These are phyloP conservation scores for Arthrobotrys conoides DNA, from an alignment of 2,329 filamentous ascomycete species.

Conservation along the genomic window DNA sequence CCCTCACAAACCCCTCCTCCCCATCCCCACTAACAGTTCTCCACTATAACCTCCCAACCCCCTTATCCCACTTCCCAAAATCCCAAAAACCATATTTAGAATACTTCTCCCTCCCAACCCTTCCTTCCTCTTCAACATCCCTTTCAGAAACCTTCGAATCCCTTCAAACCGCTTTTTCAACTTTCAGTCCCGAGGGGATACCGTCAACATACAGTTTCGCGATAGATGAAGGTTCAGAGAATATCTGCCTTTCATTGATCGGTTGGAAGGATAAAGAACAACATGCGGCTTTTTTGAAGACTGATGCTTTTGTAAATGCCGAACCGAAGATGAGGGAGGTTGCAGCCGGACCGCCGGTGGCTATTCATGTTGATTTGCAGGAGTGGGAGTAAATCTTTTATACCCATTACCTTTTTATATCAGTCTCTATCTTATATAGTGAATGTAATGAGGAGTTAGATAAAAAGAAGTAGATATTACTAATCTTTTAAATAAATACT, in stretches of 20 bases:
- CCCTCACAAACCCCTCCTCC: slow-evolving; percentile 7
- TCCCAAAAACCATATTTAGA: slow-evolving; percentile 26
- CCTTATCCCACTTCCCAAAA: slow-evolving; percentile 21
- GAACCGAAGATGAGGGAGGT: slow-evolving; percentile 9
- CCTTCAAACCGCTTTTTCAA: not conserved
- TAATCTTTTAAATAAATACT: not conserved
- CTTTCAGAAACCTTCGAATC: too few species aligned
- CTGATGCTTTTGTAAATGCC: not conserved
- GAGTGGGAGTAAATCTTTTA: not conserved
- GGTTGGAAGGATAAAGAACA: slow-evolving; percentile 21
- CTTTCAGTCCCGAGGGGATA: not conserved
- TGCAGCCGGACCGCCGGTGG: not conserved
- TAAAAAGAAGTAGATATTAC: not conserved
- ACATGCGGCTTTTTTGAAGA: slow-evolving; percentile 6
- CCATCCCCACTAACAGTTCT: slow-evolving; percentile 13
- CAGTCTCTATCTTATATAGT: too few species aligned
- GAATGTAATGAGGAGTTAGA: too few species aligned
- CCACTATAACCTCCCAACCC: slow-evolving; percentile 39
- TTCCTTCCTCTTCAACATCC: too few species aligned
- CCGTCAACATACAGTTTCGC: not conserved
- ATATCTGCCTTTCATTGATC: not conserved
- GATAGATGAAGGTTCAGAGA: slow-evolving; percentile 10
- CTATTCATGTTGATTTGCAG: slow-evolving; percentile 33
- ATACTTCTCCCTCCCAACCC: slow-evolving; percentile 23
- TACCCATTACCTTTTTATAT: too few species aligned